Evolutionary conservation across 805 yeast species (phyloP).

Genomic region (Blastobotrys muscicola): DNA sequence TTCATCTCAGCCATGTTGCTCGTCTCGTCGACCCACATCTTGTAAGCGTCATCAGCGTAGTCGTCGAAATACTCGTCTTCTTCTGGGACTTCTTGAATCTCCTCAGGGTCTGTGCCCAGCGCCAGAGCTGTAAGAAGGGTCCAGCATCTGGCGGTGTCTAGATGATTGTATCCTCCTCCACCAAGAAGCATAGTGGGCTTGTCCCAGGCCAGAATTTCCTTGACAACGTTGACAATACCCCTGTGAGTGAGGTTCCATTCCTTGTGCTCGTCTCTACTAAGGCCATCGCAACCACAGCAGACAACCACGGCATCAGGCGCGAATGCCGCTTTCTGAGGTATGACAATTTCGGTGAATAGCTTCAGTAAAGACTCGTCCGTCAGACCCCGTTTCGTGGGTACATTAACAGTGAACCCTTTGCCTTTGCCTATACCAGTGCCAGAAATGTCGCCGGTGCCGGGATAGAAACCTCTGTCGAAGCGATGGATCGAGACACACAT

Average conservation of each 20-base stretch:
- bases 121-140: slow-evolving; percentile 29
- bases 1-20: slow-evolving; percentile 11
- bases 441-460: slow-evolving; percentile 51
- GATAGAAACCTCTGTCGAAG: slow-evolving; percentile 58
- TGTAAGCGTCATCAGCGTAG: slow-evolving; percentile 37
- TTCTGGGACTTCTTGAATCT: slow-evolving; percentile 46
- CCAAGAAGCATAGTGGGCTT: slow-evolving; percentile 47
- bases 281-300: slow-evolving; percentile 70
- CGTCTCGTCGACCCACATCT: slow-evolving; percentile 35
- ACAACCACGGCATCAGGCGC: slow-evolving; percentile 48
- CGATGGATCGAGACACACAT: slow-evolving; percentile 57
- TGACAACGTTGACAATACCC: slow-evolving; percentile 36
- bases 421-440: slow-evolving; percentile 34
- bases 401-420: slow-evolving; percentile 34
- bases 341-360: slow-evolving; percentile 34
- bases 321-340: slow-evolving; percentile 33
- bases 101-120: slow-evolving; percentile 1
- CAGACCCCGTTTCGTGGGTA: slow-evolving; percentile 52
- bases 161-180: slow-evolving; percentile 69
- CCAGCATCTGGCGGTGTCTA: slow-evolving; percentile 56
- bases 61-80: slow-evolving; percentile 33
- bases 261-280: slow-evolving; percentile 49
- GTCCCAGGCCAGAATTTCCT: slow-evolving; percentile 20
- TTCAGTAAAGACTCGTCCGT: slow-evolving; percentile 35
- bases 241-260: slow-evolving; percentile 62